A percentile compares a stretch with the other conserved stretches of the same genome.
phyloP scores from a whole-genome alignment of 352 stramenopile genomes.

The Phytopythium litorale region DNA sequence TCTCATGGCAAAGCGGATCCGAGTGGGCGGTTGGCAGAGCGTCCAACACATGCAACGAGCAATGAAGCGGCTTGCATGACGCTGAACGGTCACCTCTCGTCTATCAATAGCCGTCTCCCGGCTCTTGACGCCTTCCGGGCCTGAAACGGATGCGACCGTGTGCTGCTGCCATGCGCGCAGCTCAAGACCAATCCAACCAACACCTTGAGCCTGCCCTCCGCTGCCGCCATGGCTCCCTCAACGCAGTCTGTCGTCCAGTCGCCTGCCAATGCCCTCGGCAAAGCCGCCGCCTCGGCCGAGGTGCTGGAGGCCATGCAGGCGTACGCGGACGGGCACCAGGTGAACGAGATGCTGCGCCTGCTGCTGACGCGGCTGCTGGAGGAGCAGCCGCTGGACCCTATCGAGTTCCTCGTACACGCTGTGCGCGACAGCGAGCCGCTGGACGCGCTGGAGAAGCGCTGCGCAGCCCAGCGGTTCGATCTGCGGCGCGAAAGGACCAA shows the following conservation, averaged over 20 bases:
- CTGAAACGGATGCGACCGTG: neutral
- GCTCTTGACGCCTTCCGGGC: neutral
- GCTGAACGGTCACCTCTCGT: neutral
- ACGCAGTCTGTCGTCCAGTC: constrained; percentile 31
- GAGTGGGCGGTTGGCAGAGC: no score
- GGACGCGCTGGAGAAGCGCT: constrained; percentile 42
- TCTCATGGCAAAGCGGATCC: no score
- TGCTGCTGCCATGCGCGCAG: neutral
- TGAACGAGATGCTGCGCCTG: constrained; percentile 60
- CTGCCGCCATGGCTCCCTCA: constrained; percentile 16
- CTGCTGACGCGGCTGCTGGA: constrained; percentile 56
- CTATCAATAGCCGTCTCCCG: neutral
- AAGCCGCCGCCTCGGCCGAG: constrained; percentile 19
- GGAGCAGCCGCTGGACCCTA: constrained; percentile 58
- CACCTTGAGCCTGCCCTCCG: neutral
- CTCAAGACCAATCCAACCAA: neutral
- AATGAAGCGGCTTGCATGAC: neutral
- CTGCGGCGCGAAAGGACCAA: constrained; percentile 63
- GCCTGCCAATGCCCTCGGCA: constrained; percentile 12
- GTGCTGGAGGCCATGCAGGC: constrained; percentile 54
- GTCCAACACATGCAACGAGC: no score
- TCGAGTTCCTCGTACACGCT: constrained; percentile 60
- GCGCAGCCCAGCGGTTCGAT: constrained; percentile 45
- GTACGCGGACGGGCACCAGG: constrained; percentile 54
- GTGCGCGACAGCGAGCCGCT: constrained; percentile 48